Evolutionary conservation across 768 basidiomycete species (phyloP), one percentile per base, ranked within the genome.

Genomic region (Hypholoma fasciculare): DNA sequence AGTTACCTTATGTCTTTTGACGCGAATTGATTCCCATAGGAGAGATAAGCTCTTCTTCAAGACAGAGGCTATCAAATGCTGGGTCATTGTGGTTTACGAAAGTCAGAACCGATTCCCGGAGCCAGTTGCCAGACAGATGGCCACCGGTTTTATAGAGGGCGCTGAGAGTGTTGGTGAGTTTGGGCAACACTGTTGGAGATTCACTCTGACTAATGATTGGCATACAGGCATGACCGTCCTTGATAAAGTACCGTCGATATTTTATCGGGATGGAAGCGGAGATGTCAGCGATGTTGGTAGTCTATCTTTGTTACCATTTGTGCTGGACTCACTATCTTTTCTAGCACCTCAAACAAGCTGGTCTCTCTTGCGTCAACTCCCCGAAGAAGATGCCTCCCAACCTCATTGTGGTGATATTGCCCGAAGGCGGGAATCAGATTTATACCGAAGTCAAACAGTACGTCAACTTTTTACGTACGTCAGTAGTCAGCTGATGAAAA

Each of bases 361-460:
- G 89, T 4, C 60, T 62, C 1, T 76, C 76, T 4, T 82, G 79
- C 59, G 69, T 68, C 16, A 61, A 72, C n/a, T 73, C 71, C 30
- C 30, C 30, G 60, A 76, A 73, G 17, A 70, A 67, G 11, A 67
- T 63, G 2, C 71, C 75, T 0, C 89, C 92, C 0, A 75, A 72
- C 11, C 73, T 94, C 9, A 67, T 92, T 1, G 83, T 93, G 0
- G 84, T 86, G 6, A 69, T 94, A 39, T 77, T 94, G 9, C 92
- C 91, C 0, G 88, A 92, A 46, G 81, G 78, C 0, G 85, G 84
- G 0, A 84, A 88, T 26, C 88, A 92, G 40, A 82, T 92, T 1
- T 94, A 94, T 63, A 85, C 79, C 8, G 83, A 83, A 3, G 82
- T 92, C 11, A 94, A 94, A 69, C 84, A 92, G 91, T 94, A 67